Evolutionary conservation across 768 basidiomycete genomes (phyloP).

Genomic region (Lactifluus volemus): DNA sequence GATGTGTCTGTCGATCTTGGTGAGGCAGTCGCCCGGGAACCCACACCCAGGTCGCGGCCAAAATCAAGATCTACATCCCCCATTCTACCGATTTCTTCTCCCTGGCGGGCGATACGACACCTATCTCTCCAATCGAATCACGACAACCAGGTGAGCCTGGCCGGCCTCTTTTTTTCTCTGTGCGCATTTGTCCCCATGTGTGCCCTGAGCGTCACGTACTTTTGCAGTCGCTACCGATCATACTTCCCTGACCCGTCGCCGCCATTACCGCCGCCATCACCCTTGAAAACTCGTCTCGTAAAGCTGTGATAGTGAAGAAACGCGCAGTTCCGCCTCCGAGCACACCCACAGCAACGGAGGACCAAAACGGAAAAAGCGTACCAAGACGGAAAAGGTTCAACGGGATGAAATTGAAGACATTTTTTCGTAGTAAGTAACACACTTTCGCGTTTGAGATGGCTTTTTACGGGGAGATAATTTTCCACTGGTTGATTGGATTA

Average conservation of each 20-base stretch:
- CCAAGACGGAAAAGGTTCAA: background rate
- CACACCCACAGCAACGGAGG: background rate
- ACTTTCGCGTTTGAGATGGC: background rate
- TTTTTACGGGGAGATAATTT: background rate
- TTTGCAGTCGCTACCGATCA: background rate
- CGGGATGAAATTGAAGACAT: slow-evolving; percentile 20
- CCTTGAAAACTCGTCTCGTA: background rate
- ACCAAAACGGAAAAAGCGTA: background rate
- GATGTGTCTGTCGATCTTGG: slow-evolving; percentile 8
- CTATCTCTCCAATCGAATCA: background rate
- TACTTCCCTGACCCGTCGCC: background rate
- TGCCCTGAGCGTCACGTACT: background rate
- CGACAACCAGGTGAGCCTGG: background rate
- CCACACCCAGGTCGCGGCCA: background rate
- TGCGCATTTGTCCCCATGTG: background rate
- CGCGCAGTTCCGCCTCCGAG: background rate
- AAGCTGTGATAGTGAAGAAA: slow-evolving; percentile 7
- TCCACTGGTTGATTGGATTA: background rate
- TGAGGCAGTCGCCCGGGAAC: background rate
- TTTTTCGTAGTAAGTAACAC: slow-evolving; percentile 3
- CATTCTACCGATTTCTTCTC: background rate
- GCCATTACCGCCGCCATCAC: background rate
- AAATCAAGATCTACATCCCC: background rate
- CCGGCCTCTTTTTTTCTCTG: no score
- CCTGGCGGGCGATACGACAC: background rate